Conservation (phyloP, 2,329 filamentous ascomycete genomes). For the Aspergillus sp. region DNA sequence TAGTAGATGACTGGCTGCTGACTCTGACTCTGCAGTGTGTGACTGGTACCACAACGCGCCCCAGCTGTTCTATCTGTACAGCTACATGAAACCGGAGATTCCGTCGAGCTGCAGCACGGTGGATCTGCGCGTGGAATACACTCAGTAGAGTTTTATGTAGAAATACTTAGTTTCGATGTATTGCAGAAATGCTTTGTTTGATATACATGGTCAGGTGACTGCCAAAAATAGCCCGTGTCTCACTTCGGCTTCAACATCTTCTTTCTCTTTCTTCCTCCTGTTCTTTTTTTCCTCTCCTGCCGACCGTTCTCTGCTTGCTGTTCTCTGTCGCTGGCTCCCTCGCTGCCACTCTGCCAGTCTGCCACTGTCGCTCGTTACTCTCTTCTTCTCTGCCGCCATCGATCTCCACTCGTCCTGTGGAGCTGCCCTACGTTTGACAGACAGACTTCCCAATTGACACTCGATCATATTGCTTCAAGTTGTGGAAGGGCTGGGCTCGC, state of each 20-base stretch:
- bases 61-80: conserved; percentile 30
- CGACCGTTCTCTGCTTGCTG: no score
- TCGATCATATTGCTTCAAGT: conserved; percentile 14
- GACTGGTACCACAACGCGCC: conserved; percentile 32
- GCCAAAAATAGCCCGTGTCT: conserved; percentile 18
- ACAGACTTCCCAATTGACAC: no score
- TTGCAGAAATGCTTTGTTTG: not conserved
- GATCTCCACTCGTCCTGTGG: conserved; percentile 3
- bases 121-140: conserved; percentile 17
- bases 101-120: conserved; percentile 28
- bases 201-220: conserved; percentile 7
- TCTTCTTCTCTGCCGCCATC: conserved; percentile 10
- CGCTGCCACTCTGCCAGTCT: no score
- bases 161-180: not conserved
- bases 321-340: no score
- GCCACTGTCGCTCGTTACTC: conserved; percentile 17
- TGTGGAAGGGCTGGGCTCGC: conserved; percentile 1
- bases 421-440: no score
- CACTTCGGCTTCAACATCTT: conserved; percentile 8
- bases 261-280: conserved; percentile 5
- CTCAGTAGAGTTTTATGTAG: conserved; percentile 8
- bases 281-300: conserved; percentile 4
- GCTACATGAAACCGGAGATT: conserved; percentile 12
- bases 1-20: no score
- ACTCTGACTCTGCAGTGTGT: conserved; percentile 20